Percentiles rank a stretch among this genome's conserved stretches.
Conservation (phyloP, 345 rosid species). For the Moricandia arvensis region DNA sequence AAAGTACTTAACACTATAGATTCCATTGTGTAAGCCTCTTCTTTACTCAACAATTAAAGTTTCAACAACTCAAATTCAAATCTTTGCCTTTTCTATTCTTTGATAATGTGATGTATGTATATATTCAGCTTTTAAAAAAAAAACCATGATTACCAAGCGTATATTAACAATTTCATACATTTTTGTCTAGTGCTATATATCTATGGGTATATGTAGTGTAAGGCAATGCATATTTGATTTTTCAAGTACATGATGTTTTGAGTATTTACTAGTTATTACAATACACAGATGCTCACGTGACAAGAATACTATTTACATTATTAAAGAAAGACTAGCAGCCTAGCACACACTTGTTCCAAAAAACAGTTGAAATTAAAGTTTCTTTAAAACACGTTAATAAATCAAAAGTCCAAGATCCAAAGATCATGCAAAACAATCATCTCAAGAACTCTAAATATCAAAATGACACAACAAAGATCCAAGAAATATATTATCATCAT, state of each 20-base stretch:
- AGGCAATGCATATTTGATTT: background rate
- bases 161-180: background rate
- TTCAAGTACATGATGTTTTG: background rate
- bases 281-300: background rate
- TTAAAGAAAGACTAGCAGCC: background rate
- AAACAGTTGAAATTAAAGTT: slow-evolving; percentile 23
- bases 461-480: slow-evolving; percentile 24
- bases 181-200: no score
- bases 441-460: slow-evolving; percentile 22
- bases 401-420: slow-evolving; percentile 27
- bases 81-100: background rate
- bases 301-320: slow-evolving; percentile 4
- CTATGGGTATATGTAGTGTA: background rate
- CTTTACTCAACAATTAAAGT: slow-evolving; percentile 32
- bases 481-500: slow-evolving; percentile 10
- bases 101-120: slow-evolving; percentile 10
- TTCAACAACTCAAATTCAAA: slow-evolving; percentile 27
- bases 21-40: slow-evolving; percentile 25
- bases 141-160: background rate
- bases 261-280: background rate
- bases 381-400: slow-evolving; percentile 9
- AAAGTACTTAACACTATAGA: no score
- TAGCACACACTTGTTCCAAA: slow-evolving; percentile 23
- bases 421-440: slow-evolving; percentile 35
- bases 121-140: background rate